phyloP scores from a whole-genome alignment of 1,284 basidiomycete genomes.

The Neonothopanus nambi region DNA sequence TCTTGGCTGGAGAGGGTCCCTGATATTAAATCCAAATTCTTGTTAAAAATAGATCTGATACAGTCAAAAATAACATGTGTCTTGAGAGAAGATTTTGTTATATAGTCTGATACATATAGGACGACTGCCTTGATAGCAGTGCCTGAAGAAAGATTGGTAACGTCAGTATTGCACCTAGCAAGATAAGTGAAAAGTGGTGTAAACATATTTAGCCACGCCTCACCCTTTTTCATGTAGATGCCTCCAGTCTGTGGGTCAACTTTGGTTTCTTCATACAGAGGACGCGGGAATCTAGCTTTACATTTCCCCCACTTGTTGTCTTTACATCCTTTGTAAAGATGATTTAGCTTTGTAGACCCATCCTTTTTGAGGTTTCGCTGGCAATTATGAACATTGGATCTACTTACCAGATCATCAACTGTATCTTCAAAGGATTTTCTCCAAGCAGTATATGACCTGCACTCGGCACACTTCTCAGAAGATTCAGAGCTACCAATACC shows the following conservation, averaged over 20 bases:
- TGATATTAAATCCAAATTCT: constrained; percentile 21
- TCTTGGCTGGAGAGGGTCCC: constrained; percentile 14
- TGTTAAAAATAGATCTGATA: constrained; percentile 27
- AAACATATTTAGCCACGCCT: too few relatives aligned
- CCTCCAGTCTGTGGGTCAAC: constrained; percentile 28
- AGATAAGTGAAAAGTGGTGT: too few relatives aligned
- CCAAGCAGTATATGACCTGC: background rate
- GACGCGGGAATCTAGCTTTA: constrained; percentile 28
- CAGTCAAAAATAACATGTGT: constrained; percentile 34
- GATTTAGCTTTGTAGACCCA: background rate
- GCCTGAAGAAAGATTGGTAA: constrained; percentile 33
- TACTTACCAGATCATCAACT: background rate
- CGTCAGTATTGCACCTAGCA: too few relatives aligned
- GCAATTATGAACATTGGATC: constrained; percentile 18
- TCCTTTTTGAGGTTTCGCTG: constrained; percentile 1
- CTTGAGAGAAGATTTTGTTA: constrained; percentile 37
- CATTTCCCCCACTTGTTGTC: constrained; percentile 26
- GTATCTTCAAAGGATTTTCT: background rate
- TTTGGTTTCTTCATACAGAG: constrained; percentile 14
- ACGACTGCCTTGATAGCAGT: constrained; percentile 38
- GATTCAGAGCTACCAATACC: too few relatives aligned
- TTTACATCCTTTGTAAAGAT: background rate
- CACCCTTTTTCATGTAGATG: constrained; percentile 32
- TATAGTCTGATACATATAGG: constrained; percentile 40
- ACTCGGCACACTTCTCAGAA: background rate